Evolutionary conservation across 2,329 filamentous ascomycete genomes (phyloP).

Genomic region (Nakataea oryzae): DNA sequence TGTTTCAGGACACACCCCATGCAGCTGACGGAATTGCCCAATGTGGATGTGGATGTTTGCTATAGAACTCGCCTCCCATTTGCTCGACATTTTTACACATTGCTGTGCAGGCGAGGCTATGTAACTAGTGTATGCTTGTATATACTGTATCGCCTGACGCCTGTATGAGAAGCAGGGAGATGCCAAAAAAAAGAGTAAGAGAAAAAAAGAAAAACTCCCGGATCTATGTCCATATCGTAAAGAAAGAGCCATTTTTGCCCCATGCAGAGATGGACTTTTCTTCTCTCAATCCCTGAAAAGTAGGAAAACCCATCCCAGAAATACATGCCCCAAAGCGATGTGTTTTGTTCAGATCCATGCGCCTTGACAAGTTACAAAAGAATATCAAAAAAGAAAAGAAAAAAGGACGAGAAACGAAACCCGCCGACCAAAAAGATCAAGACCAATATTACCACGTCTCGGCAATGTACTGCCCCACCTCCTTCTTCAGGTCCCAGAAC

Average conservation of each 20-base stretch:
- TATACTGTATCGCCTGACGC: background rate
- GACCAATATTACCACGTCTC: conserved; percentile 49
- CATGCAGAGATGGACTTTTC: background rate
- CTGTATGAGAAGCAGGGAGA: background rate
- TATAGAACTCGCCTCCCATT: background rate
- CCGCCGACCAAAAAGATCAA: background rate
- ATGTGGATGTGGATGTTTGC: background rate
- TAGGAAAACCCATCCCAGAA: background rate
- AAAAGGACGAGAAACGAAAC: conserved; percentile 1
- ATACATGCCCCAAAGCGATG: background rate
- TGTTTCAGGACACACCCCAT: background rate
- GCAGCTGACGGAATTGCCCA: background rate
- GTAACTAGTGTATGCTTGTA: background rate
- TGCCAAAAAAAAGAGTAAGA: no score
- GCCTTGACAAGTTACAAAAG: background rate
- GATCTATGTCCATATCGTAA: background rate
- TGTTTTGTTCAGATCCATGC: background rate
- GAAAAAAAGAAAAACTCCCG: no score
- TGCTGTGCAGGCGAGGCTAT: background rate
- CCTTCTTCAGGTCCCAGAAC: conserved; percentile 89
- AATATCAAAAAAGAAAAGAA: background rate
- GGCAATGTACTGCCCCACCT: conserved; percentile 90
- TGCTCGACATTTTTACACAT: background rate
- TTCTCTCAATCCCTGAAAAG: background rate
- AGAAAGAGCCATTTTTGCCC: no score